phyloP scores from a whole-genome alignment of 176 grass and related monocot species.

The Oryza longistaminata region DNA sequence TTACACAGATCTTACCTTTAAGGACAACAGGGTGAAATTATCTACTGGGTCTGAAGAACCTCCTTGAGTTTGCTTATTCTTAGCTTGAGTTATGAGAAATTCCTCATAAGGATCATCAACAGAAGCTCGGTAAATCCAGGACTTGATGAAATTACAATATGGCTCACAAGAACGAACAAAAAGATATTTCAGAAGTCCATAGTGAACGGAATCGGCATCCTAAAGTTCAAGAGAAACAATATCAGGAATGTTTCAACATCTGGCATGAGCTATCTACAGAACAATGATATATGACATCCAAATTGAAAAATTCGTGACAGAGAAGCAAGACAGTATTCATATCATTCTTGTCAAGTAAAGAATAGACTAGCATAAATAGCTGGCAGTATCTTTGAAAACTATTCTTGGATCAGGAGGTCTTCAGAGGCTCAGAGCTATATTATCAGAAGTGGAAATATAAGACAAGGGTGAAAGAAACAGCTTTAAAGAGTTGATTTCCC shows the following conservation, averaged over 20 bases:
- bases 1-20: conserved; percentile 56
- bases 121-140: conserved; percentile 87
- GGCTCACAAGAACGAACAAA: conserved; percentile 83
- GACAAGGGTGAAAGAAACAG: neutral
- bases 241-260: conserved; percentile 6
- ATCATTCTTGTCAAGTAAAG: conserved; percentile 2
- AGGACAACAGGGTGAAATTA: conserved; percentile 42
- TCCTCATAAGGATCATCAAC: conserved; percentile 84
- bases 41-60: conserved; percentile 18
- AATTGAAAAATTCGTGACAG: neutral
- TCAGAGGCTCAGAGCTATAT: neutral
- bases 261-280: conserved; percentile 27
- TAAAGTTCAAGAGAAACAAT: conserved; percentile 53
- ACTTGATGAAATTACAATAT: conserved; percentile 90
- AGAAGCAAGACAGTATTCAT: neutral
- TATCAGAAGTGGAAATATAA: neutral
- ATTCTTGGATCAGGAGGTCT: neutral
- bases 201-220: conserved; percentile 91
- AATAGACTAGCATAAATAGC: neutral
- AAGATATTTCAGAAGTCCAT: conserved; percentile 81
- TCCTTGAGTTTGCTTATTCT: conserved; percentile 45
- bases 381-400: neutral
- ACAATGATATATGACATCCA: conserved; percentile 1
- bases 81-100: conserved; percentile 60
- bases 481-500: neutral